phyloP scores from a whole-genome alignment of 2,329 filamentous ascomycete species.

The Colletotrichum zoysiae region DNA sequence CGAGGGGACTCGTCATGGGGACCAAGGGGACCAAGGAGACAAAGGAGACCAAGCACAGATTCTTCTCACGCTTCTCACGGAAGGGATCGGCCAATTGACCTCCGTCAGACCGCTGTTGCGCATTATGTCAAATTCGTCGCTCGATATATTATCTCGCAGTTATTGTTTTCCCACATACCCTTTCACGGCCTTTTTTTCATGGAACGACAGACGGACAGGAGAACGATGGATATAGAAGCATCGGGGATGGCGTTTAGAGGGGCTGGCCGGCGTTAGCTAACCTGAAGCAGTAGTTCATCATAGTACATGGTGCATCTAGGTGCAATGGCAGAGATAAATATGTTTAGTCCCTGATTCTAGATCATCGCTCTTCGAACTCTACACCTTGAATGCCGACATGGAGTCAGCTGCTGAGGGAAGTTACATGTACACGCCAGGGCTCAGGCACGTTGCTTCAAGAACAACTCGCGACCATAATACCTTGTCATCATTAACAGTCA shows the following conservation, averaged over 20 bases:
- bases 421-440: background rate
- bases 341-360: background rate
- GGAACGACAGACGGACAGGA: background rate
- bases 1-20: conserved; percentile 5
- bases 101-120: background rate
- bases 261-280: background rate
- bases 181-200: conserved; percentile 14
- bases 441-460: background rate
- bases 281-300: background rate
- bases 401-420: background rate
- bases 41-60: conserved; percentile 20
- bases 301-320: background rate
- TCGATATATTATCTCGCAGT: background rate
- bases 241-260: conserved; percentile 1
- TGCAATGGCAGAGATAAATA: background rate
- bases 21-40: conserved; percentile 4
- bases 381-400: background rate
- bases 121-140: background rate
- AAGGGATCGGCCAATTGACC: background rate
- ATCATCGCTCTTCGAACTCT: background rate
- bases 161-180: conserved; percentile 1
- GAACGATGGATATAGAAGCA: conserved; percentile 12
- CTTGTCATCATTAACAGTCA: background rate
- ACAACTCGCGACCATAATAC: background rate
- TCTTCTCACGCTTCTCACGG: conserved; percentile 22